These are phyloP conservation scores for Colletotrichum euphorbiae DNA, from an alignment of 2,329 filamentous ascomycete species.

Conservation along the genomic window DNA sequence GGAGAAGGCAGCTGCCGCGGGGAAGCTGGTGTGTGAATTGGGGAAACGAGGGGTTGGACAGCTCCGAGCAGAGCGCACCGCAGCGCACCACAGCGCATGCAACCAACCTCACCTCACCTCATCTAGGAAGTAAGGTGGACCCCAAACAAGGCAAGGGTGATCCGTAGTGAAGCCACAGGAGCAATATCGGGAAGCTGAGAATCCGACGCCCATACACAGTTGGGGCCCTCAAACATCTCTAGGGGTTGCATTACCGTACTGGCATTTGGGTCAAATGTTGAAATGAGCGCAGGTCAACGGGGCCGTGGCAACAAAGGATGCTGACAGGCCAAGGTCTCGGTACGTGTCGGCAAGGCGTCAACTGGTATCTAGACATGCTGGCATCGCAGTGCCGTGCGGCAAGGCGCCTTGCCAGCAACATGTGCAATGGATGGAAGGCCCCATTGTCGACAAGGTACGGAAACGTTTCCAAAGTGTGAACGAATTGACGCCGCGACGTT, in stretches of 20 bases:
- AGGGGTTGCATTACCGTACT: neutral
- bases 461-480: neutral
- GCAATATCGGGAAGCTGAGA: neutral
- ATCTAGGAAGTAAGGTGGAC: neutral
- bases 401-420: neutral
- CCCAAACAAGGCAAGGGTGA: neutral
- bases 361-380: neutral
- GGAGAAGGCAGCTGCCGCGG: neutral
- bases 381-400: neutral
- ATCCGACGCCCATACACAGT: neutral
- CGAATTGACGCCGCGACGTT: slow-evolving; percentile 1
- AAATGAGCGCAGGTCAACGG: neutral
- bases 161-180: neutral
- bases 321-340: neutral
- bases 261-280: slow-evolving; percentile 5
- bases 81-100: neutral
- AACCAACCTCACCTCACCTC: slow-evolving; percentile 15
- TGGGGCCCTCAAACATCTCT: neutral
- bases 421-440: too few relatives aligned
- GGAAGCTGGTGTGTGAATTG: neutral
- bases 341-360: neutral
- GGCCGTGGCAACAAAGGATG: too few relatives aligned
- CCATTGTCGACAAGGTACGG: neutral
- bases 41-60: neutral
- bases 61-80: neutral